A percentile compares a stretch with the other conserved stretches of the same genome.
phyloP scores from a whole-genome alignment of 768 basidiomycete species.

The Lentinula edodes region DNA sequence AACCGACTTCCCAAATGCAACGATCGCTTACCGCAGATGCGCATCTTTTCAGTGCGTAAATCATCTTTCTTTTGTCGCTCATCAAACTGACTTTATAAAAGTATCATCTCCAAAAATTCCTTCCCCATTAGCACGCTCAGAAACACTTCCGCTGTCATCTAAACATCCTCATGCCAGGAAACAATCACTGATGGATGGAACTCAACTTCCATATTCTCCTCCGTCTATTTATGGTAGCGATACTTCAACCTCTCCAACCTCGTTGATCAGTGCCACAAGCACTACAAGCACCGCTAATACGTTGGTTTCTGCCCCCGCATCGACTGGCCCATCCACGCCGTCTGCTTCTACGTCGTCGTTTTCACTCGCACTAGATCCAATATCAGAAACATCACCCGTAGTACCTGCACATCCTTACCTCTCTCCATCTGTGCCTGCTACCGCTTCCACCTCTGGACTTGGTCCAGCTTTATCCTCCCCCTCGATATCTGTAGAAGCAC shows the following conservation, averaged over 20 bases:
- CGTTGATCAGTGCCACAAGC: conserved; percentile 13
- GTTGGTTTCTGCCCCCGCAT: conserved; percentile 1
- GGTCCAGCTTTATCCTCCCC: conserved; percentile 8
- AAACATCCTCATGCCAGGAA: conserved; percentile 79
- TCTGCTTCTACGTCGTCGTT: conserved; percentile 42
- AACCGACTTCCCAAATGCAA: conserved; percentile 20
- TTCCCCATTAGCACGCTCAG: conserved; percentile 45
- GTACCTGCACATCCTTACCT: conserved; percentile 19
- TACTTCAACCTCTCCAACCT: conserved; percentile 1
- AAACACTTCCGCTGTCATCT: conserved; percentile 45
- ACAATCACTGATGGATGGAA: conserved; percentile 56
- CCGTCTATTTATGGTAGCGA: conserved; percentile 15
- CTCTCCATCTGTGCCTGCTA: conserved; percentile 7
- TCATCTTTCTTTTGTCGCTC: not conserved
- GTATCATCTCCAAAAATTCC: conserved; percentile 30
- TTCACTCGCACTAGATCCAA: conserved; percentile 43
- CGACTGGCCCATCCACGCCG: conserved; percentile 15
- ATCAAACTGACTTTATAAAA: conserved; percentile 11
- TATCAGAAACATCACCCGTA: conserved; percentile 18
- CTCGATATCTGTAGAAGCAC: conserved; percentile 11
- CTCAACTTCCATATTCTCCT: not conserved
- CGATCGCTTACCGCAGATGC: conserved; percentile 2
- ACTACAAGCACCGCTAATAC: not conserved
- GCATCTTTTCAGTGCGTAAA: not conserved
- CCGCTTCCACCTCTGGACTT: conserved; percentile 6